Evolutionary conservation across 306 rosid species (phyloP).

Genomic region (Datisca glomerata): DNA sequence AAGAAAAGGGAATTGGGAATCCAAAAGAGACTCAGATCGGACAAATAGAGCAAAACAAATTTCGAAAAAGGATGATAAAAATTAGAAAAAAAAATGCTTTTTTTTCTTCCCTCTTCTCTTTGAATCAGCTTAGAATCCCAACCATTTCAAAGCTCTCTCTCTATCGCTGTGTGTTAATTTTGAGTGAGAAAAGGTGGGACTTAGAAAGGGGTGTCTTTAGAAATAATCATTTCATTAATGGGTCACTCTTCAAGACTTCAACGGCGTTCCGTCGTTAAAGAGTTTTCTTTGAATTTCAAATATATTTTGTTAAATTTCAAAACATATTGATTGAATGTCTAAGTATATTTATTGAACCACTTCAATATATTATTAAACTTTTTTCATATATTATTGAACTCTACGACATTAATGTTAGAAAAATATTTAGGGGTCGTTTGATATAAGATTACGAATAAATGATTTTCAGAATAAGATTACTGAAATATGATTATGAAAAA

Average conservation of each 20-base stretch:
- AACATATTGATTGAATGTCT: not conserved
- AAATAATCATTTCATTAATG: too few relatives aligned
- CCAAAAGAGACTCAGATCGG: slow-evolving; percentile 45
- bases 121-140: slow-evolving; percentile 41
- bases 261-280: too few relatives aligned
- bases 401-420: too few relatives aligned
- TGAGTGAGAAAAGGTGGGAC: not conserved
- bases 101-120: slow-evolving; percentile 8
- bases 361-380: too few relatives aligned
- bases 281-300: not conserved
- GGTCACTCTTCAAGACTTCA: too few relatives aligned
- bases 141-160: slow-evolving; percentile 17
- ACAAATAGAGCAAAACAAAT: slow-evolving; percentile 67
- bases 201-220: too few relatives aligned
- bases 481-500: too few relatives aligned
- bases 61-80: slow-evolving; percentile 49
- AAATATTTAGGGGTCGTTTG: too few relatives aligned
- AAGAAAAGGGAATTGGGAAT: slow-evolving; percentile 36
- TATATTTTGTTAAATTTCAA: not conserved
- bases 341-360: too few relatives aligned
- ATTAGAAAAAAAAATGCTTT: slow-evolving; percentile 19
- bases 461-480: too few relatives aligned
- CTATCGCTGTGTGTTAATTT: not conserved
- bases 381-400: too few relatives aligned
- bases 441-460: too few relatives aligned